Evolutionary conservation across 768 basidiomycete genomes (phyloP).

Genomic region (Calocera viscosa): DNA sequence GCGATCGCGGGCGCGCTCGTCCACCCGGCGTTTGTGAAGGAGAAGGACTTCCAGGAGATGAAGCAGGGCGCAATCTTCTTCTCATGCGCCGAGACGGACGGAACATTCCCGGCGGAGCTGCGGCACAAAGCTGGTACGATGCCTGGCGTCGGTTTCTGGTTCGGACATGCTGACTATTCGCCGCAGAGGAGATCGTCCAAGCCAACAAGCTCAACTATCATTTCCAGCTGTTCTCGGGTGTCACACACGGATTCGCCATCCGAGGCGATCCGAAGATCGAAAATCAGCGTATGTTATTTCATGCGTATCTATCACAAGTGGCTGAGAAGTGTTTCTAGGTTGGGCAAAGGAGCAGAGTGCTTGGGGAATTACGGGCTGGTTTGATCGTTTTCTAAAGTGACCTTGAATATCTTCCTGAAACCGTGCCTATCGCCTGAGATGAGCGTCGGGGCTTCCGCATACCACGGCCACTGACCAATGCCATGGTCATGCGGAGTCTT

Average conservation of each 20-base stretch:
- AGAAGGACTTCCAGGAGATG: conserved; percentile 19
- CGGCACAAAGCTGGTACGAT: conserved; percentile 7
- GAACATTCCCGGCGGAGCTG: neutral
- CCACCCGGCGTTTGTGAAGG: conserved; percentile 21
- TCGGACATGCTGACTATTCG: neutral
- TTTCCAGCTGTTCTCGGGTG: conserved; percentile 5
- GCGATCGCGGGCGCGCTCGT: conserved; percentile 17
- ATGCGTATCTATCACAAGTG: neutral
- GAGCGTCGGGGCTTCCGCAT: too few species aligned
- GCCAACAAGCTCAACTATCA: conserved; percentile 6
- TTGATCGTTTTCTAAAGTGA: neutral
- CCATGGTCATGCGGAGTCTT: too few species aligned
- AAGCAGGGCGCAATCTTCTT: conserved; percentile 15
- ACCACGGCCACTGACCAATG: too few species aligned
- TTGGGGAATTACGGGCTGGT: conserved; percentile 2
- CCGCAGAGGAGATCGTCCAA: neutral
- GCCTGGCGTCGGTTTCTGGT: neutral
- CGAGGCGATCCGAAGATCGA: neutral
- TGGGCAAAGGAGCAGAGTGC: conserved; percentile 6
- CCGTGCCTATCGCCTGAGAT: too few species aligned
- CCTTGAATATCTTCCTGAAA: neutral
- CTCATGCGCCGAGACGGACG: conserved; percentile 14
- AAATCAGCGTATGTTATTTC: neutral
- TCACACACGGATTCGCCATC: neutral
- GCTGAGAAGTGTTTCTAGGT: neutral